Conservation (phyloP, 495 filamentous ascomycete species). For the Xylaria scruposa region DNA sequence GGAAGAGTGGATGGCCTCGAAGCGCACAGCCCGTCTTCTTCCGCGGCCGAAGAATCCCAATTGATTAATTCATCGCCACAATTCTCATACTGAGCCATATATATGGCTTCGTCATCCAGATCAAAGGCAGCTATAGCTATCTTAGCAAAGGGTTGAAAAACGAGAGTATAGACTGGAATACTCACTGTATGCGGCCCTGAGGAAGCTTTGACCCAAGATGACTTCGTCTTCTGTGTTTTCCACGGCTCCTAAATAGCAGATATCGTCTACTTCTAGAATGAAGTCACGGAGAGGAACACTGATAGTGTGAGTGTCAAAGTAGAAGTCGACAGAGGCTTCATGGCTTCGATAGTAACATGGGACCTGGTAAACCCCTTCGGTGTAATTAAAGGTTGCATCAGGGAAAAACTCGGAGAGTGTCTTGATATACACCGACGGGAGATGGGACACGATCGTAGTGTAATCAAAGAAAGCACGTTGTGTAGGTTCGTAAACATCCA, state of each 20-base stretch:
- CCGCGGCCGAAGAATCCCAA: constrained; percentile 9
- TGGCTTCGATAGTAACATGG: constrained; percentile 24
- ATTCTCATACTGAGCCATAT: constrained; percentile 30
- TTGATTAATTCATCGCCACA: constrained; percentile 21
- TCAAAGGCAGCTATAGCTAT: constrained; percentile 18
- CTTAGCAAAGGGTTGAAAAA: not conserved
- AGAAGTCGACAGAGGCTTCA: constrained; percentile 25
- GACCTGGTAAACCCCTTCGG: constrained; percentile 13
- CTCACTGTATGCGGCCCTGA: constrained; percentile 27
- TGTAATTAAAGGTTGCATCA: constrained; percentile 4
- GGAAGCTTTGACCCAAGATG: constrained; percentile 26
- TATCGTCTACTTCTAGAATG: constrained; percentile 17
- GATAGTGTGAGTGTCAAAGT: constrained; percentile 17
- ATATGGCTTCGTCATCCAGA: constrained; percentile 20
- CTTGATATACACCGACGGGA: constrained; percentile 6
- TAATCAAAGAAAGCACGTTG: constrained; percentile 24
- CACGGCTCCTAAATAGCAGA: constrained; percentile 16
- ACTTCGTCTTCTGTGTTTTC: constrained; percentile 10
- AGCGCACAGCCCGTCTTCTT: constrained; percentile 21
- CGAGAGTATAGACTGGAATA: not conserved
- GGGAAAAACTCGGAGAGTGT: constrained; percentile 15
- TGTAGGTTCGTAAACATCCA: not conserved
- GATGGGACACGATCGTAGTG: constrained; percentile 3
- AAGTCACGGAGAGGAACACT: constrained; percentile 25
- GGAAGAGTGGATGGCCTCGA: constrained; percentile 9